A percentile compares a stretch with the other conserved stretches of the same genome.
Evolutionary conservation across 2,329 filamentous ascomycete genomes (phyloP).

Genomic region (Cercospora beticola): DNA sequence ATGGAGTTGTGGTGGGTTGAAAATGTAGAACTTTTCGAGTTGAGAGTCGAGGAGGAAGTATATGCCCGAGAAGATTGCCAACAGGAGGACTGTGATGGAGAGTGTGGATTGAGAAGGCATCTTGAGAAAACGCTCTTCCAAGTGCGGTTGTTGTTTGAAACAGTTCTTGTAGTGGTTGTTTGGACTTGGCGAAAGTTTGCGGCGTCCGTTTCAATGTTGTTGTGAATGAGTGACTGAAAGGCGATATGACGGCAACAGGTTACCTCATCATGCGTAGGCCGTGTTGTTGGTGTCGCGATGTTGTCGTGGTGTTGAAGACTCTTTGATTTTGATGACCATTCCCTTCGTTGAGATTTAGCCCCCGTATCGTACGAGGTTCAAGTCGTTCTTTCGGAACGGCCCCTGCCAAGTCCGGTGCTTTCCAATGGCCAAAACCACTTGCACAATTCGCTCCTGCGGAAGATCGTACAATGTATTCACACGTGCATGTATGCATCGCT

Average conservation of each 20-base stretch:
- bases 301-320: background rate
- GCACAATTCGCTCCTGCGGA: background rate
- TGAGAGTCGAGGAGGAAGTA: slow-evolving; percentile 60
- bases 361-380: background rate
- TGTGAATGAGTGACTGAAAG: background rate
- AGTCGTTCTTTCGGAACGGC: background rate
- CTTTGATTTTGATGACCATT: background rate
- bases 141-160: background rate
- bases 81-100: slow-evolving; percentile 54
- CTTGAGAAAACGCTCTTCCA: background rate
- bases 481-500: background rate
- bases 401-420: background rate
- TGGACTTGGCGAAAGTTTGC: background rate
- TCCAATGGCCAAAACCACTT: background rate
- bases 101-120: slow-evolving; percentile 33
- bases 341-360: background rate
- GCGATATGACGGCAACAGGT: background rate
- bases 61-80: slow-evolving; percentile 56
- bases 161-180: background rate
- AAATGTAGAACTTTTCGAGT: slow-evolving; percentile 65
- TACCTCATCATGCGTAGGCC: background rate
- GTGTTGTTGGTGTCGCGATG: background rate
- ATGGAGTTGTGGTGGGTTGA: slow-evolving; percentile 67
- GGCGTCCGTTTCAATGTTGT: background rate
- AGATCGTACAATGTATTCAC: background rate